phyloP scores from a whole-genome alignment of 1,139 yeast genomes.

The Geotrichum siamense region DNA sequence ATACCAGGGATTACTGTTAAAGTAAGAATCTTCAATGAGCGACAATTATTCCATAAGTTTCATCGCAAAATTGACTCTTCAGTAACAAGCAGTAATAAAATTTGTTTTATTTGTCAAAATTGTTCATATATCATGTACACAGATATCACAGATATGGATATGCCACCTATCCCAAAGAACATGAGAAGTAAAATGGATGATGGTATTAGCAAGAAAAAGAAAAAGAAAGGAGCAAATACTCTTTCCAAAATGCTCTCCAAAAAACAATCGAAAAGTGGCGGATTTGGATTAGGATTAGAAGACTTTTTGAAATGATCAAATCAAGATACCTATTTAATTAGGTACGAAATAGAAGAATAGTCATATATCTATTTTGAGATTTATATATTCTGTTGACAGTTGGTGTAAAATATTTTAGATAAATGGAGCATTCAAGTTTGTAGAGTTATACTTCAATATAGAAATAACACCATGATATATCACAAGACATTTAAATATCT shows the following conservation, averaged over 20 bases:
- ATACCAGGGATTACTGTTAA: constrained; percentile 1
- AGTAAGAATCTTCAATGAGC: background rate
- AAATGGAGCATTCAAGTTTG: no score
- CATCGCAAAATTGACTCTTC: background rate
- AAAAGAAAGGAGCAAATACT: constrained; percentile 1
- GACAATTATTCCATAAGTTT: background rate
- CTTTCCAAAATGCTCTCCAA: background rate
- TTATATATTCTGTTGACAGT: no score
- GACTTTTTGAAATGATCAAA: constrained; percentile 2
- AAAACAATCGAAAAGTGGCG: background rate
- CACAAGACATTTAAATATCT: no score
- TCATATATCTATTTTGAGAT: no score
- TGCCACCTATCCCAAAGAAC: background rate
- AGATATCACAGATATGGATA: background rate
- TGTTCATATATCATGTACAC: background rate
- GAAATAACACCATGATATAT: no score
- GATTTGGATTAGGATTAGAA: constrained; percentile 1
- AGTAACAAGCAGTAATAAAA: background rate
- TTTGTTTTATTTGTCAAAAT: background rate
- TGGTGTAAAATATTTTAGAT: no score
- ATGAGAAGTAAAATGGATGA: background rate
- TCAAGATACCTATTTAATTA: no score
- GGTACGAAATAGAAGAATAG: no score
- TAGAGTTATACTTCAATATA: no score
- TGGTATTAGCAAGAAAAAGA: background rate